A percentile compares a stretch with the other conserved stretches of the same genome.
Conservation (phyloP, 495 filamentous ascomycete species). For the Friedmanniomyces simplex region DNA sequence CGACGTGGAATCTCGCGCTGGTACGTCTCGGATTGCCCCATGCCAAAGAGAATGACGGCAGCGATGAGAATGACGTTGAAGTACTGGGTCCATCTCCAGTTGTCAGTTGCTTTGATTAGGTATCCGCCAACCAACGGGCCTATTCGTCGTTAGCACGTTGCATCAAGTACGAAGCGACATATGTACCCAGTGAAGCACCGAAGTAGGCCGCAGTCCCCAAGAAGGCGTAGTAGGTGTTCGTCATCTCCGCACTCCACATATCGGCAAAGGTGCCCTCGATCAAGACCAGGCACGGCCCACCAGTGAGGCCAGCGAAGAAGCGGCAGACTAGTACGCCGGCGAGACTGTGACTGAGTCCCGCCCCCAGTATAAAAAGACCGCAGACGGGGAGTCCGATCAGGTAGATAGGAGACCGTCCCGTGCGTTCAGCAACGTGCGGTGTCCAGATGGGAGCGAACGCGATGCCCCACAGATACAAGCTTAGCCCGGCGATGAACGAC, state of each 20-base stretch:
- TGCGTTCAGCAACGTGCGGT: constrained; percentile 33
- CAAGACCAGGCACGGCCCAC: constrained; percentile 35
- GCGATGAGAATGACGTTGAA: constrained; percentile 28
- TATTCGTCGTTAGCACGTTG: background rate
- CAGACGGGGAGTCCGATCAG: constrained; percentile 26
- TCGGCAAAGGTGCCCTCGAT: constrained; percentile 41
- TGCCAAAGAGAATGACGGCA: constrained; percentile 27
- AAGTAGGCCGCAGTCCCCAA: constrained; percentile 29
- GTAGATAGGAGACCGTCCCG: constrained; percentile 33
- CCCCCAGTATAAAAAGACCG: constrained; percentile 33
- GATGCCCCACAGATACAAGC: constrained; percentile 32
- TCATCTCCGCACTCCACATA: constrained; percentile 31
- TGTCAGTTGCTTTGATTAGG: constrained; percentile 4
- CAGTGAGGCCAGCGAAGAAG: constrained; percentile 36
- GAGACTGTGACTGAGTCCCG: constrained; percentile 27
- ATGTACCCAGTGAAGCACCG: constrained; percentile 23
- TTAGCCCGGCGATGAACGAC: constrained; percentile 16
- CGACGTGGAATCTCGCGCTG: constrained; percentile 33
- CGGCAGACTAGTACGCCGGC: constrained; percentile 31
- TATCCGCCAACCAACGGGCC: constrained; percentile 20
- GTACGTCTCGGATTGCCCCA: constrained; percentile 36
- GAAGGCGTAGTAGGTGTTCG: constrained; percentile 35
- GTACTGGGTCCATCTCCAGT: constrained; percentile 37
- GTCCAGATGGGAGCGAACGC: constrained; percentile 34
- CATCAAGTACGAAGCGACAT: background rate